Evolutionary conservation across 371 early-diverging fungal genomes (phyloP).

Genomic region (Mortierella sp.): DNA sequence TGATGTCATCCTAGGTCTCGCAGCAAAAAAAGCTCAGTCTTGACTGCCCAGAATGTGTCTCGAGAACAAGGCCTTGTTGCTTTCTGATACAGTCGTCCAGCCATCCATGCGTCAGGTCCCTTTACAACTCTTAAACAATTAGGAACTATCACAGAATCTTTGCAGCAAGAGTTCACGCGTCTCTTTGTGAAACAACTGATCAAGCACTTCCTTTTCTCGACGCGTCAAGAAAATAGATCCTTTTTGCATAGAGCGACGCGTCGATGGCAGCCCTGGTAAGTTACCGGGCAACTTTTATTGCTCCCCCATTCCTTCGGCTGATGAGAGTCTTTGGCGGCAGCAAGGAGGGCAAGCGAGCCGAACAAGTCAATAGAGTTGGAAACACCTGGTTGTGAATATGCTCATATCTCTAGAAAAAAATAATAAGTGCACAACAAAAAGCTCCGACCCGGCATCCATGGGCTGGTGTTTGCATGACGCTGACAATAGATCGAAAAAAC

Average conservation of each 20-base stretch:
- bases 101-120: too few relatives aligned
- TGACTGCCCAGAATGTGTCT: too few relatives aligned
- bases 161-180: too few relatives aligned
- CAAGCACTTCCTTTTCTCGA: too few relatives aligned
- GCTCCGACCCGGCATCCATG: slow-evolving; percentile 6
- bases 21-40: too few relatives aligned
- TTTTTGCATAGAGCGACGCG: neutral
- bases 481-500: neutral
- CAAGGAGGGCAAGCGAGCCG: slow-evolving; percentile 1
- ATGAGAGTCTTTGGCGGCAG: neutral
- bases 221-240: too few relatives aligned
- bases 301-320: neutral
- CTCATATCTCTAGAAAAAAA: too few relatives aligned
- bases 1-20: neutral
- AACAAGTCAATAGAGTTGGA: neutral
- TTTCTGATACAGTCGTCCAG: too few relatives aligned
- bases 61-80: too few relatives aligned
- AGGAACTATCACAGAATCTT: too few relatives aligned
- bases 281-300: neutral
- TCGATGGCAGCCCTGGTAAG: neutral
- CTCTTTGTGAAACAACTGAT: too few relatives aligned
- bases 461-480: neutral
- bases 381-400: neutral
- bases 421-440: neutral
- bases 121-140: too few relatives aligned